Conservation (phyloP, 2,329 filamentous ascomycete species). For the Alternaria gaisen region DNA sequence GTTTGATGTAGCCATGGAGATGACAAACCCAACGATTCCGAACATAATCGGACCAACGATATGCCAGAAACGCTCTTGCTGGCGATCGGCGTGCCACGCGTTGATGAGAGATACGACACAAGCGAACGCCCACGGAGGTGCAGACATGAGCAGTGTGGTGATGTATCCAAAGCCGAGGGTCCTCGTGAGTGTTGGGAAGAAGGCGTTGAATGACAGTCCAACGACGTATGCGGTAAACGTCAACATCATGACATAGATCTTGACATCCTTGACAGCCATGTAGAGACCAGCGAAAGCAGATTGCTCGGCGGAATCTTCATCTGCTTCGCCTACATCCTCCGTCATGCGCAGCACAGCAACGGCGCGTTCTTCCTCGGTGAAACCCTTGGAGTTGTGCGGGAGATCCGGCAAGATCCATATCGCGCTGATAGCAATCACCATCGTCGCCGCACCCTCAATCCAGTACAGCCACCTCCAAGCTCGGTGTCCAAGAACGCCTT, state of each 20-base stretch:
- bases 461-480: slow-evolving; percentile 54
- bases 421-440: slow-evolving; percentile 44
- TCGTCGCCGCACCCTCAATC: slow-evolving; percentile 52
- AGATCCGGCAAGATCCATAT: slow-evolving; percentile 46
- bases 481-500: slow-evolving; percentile 44
- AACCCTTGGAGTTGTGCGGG: slow-evolving; percentile 55
- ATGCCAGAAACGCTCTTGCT: slow-evolving; percentile 62
- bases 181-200: slow-evolving; percentile 50
- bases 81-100: slow-evolving; percentile 62
- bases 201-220: slow-evolving; percentile 54
- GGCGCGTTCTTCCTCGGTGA: slow-evolving; percentile 58
- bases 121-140: slow-evolving; percentile 61
- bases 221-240: slow-evolving; percentile 69
- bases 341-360: slow-evolving; percentile 51
- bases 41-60: slow-evolving; percentile 57
- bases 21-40: slow-evolving; percentile 57
- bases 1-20: slow-evolving; percentile 43
- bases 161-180: slow-evolving; percentile 52
- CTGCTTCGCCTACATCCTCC: slow-evolving; percentile 61
- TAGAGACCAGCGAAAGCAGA: slow-evolving; percentile 63
- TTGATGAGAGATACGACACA: slow-evolving; percentile 59
- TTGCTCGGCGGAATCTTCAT: slow-evolving; percentile 54
- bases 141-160: slow-evolving; percentile 51
- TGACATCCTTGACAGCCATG: slow-evolving; percentile 68
- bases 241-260: slow-evolving; percentile 71